phyloP scores from a whole-genome alignment of 495 filamentous ascomycete genomes.

The Hypoxylon cercidicola region DNA sequence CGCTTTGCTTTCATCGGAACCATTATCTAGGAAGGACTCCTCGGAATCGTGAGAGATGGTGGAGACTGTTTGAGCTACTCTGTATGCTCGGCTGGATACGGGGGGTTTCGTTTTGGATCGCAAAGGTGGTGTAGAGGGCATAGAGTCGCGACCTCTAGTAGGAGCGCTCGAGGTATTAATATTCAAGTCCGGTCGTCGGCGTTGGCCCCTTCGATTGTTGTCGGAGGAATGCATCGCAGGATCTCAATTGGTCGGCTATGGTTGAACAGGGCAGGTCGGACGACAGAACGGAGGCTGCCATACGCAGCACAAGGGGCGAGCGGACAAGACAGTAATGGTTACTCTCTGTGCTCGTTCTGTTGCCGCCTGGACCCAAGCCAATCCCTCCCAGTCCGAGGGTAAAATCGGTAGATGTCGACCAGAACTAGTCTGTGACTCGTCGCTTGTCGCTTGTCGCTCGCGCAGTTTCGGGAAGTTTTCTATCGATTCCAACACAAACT shows the following conservation, averaged over 20 bases:
- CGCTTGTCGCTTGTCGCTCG: conserved; percentile 4
- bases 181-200: conserved; percentile 46
- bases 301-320: conserved; percentile 28
- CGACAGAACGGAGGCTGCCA: conserved; percentile 42
- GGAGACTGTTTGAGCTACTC: conserved; percentile 29
- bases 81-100: conserved; percentile 44
- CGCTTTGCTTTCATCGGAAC: conserved; percentile 31
- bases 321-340: conserved; percentile 10
- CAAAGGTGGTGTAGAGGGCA: conserved; percentile 38
- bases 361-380: not conserved
- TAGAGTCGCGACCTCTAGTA: conserved; percentile 32
- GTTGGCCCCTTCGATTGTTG: conserved; percentile 44
- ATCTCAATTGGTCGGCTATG: conserved; percentile 25
- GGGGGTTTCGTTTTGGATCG: conserved; percentile 44
- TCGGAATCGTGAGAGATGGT: conserved; percentile 38
- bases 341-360: conserved; percentile 1
- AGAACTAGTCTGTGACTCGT: conserved; percentile 7
- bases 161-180: conserved; percentile 39
- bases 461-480: no score
- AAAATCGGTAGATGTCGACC: conserved; percentile 2
- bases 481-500: not conserved
- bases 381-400: conserved; percentile 8
- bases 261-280: conserved; percentile 31
- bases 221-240: conserved; percentile 47
- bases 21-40: conserved; percentile 43